Conservation (phyloP, 2,329 filamentous ascomycete genomes). For the Mycocentrospora acerina region DNA sequence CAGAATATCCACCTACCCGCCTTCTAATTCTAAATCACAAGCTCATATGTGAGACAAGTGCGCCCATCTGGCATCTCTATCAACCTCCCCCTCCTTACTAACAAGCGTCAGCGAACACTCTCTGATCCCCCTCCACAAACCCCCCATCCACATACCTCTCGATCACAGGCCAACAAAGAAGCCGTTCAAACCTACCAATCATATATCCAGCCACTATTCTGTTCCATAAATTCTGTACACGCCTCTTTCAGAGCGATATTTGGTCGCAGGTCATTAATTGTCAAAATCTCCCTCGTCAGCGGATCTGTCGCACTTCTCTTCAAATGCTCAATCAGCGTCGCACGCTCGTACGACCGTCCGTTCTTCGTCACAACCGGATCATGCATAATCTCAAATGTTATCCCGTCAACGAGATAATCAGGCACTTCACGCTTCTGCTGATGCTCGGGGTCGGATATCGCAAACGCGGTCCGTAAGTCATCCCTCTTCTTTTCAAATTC, state of each 20-base stretch:
- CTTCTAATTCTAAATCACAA: no score
- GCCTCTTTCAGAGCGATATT: slow-evolving; percentile 81
- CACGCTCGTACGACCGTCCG: slow-evolving; percentile 86
- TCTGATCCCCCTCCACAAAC: background rate
- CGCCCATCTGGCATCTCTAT: slow-evolving; percentile 30
- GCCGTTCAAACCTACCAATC: slow-evolving; percentile 66
- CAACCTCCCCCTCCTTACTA: slow-evolving; percentile 31
- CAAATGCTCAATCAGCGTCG: slow-evolving; percentile 83
- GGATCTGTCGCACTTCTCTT: slow-evolving; percentile 76
- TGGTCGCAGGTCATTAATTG: slow-evolving; percentile 69
- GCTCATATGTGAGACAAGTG: slow-evolving; percentile 22
- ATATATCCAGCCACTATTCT: slow-evolving; percentile 83
- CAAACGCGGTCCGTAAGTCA: slow-evolving; percentile 50
- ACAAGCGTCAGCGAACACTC: slow-evolving; percentile 16
- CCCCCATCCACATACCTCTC: slow-evolving; percentile 13
- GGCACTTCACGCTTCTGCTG: slow-evolving; percentile 60
- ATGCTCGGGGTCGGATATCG: slow-evolving; percentile 48
- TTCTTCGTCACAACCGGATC: slow-evolving; percentile 74
- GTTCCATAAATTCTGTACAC: slow-evolving; percentile 78
- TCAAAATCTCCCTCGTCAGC: slow-evolving; percentile 75
- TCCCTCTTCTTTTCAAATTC: slow-evolving; percentile 45
- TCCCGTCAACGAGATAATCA: slow-evolving; percentile 76
- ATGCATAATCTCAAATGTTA: slow-evolving; percentile 72
- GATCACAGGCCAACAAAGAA: slow-evolving; percentile 13
- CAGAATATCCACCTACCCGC: no score